A percentile compares a stretch with the other conserved stretches of the same genome.
Conservation (phyloP, 352 stramenopile genomes). For the Phytopythium delawarense region DNA sequence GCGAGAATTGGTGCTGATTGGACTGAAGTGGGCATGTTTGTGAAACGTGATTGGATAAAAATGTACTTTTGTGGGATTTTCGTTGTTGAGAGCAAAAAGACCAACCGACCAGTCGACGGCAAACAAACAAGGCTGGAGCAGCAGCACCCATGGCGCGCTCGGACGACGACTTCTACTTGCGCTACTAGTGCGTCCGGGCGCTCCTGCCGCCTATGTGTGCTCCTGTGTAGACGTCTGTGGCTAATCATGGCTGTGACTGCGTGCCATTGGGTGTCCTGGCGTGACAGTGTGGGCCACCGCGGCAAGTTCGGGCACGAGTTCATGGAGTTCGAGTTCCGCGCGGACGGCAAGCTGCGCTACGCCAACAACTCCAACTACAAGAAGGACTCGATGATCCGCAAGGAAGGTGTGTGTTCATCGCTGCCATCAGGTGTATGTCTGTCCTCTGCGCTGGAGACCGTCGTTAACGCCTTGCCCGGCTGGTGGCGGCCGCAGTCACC, state of each 20-base stretch:
- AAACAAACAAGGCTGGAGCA: background rate
- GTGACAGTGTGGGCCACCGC: conserved; percentile 89
- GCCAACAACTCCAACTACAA: conserved; percentile 99
- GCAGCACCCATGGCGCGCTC: conserved; percentile 38
- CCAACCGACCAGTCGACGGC: background rate
- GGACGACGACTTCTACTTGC: conserved; percentile 84
- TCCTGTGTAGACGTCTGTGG: background rate
- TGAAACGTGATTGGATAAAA: conserved; percentile 6
- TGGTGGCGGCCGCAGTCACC: conserved; percentile 51
- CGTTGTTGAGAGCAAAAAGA: background rate
- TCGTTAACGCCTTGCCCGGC: background rate
- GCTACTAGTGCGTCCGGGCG: conserved; percentile 72
- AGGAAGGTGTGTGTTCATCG: conserved; percentile 76
- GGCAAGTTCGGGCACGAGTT: conserved; percentile 97
- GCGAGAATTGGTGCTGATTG: background rate
- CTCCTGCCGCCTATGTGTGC: background rate
- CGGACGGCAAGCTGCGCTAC: conserved; percentile 92
- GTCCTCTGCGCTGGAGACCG: background rate
- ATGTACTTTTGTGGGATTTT: background rate
- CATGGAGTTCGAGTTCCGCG: conserved; percentile 96
- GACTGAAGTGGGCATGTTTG: background rate
- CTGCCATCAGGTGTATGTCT: background rate
- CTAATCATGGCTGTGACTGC: background rate
- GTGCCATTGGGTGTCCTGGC: background rate
- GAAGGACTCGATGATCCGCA: conserved; percentile 96